Evolutionary conservation across 2,329 filamentous ascomycete species (phyloP).

Genomic region (Pyricularia sp.): DNA sequence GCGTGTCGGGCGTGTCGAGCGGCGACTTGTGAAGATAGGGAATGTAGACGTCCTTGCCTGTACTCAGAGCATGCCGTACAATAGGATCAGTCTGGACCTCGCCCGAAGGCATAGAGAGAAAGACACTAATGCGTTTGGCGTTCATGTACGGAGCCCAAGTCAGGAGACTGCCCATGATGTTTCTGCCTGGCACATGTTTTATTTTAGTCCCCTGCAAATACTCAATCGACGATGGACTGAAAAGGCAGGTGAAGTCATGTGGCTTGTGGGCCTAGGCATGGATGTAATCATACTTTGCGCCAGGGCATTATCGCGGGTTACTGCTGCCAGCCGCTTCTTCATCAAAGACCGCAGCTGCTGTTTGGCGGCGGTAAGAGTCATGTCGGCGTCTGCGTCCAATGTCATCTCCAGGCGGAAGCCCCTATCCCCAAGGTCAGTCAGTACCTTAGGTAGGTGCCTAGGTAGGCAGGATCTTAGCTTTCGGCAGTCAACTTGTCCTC

Average conservation of each 20-base stretch:
- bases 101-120: conserved; percentile 80
- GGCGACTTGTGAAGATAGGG: conserved; percentile 67
- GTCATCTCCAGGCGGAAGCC: neutral
- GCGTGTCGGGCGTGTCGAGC: conserved; percentile 34
- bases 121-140: conserved; percentile 68
- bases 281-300: conserved; percentile 51
- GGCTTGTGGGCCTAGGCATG: neutral
- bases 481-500: neutral
- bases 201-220: conserved; percentile 3
- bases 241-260: neutral
- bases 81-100: conserved; percentile 78
- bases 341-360: conserved; percentile 60
- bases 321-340: conserved; percentile 47
- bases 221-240: neutral
- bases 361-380: conserved; percentile 56
- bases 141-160: conserved; percentile 60
- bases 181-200: conserved; percentile 37
- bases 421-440: neutral
- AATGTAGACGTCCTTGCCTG: conserved; percentile 78
- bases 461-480: neutral
- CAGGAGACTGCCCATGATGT: conserved; percentile 51
- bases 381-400: conserved; percentile 16
- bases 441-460: neutral
- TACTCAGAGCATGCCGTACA: conserved; percentile 63
- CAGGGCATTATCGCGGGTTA: conserved; percentile 49